Evolutionary conservation across 2,329 filamentous ascomycete species (phyloP), one percentile per base, ranked within the genome.

Genomic region (Alternaria tenuissima): DNA sequence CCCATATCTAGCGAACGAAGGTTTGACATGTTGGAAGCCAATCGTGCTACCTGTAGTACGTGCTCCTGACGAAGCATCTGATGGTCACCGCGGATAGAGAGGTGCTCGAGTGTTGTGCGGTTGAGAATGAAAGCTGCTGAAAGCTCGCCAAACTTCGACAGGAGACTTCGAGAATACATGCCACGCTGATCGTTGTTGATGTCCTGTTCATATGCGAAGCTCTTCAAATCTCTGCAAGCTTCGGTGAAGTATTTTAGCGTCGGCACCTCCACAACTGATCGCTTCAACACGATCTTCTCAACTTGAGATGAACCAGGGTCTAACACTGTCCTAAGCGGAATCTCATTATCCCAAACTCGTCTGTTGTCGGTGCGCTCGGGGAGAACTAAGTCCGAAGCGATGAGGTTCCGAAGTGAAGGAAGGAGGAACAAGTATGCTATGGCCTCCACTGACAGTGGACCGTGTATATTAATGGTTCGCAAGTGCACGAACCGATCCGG

Each of bases 1-100:
- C 57, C 52, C 57, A 59, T 55, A 11, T 59, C 57, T 20, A 59
- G 16, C 34, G 57, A 59, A 44, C 57, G 52, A 7, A 59, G 44
- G 18, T n/a, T 34, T 18, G 28, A 11, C 52, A 59, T 55, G 12
- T 8, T 12, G 16, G 52, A 59, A 18, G 57, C 43, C 41, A 59
- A n/a, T 11, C 57, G 52, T 7, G 57, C 57, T 20, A 59, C 14
- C 36, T 59, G 43, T 28, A 59, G 28, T n/a, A 59, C 24, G 11
- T 59, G 43, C 30, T 18, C 54, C 36, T 59, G 57, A 20, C 28
- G 39, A 22, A 59, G 24, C 52, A 49, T 59, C 3, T 48, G 43
- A 12, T 55, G 36, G 14, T 59, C 57, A 6, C 57, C 57, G 7
- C 57, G 57, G 22, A 59, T 41, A 8, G 49, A 55, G 7, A 59